These are phyloP conservation scores for Oryza longistaminata DNA, from an alignment of 176 grass and related monocot genomes.

Conservation along the genomic window DNA sequence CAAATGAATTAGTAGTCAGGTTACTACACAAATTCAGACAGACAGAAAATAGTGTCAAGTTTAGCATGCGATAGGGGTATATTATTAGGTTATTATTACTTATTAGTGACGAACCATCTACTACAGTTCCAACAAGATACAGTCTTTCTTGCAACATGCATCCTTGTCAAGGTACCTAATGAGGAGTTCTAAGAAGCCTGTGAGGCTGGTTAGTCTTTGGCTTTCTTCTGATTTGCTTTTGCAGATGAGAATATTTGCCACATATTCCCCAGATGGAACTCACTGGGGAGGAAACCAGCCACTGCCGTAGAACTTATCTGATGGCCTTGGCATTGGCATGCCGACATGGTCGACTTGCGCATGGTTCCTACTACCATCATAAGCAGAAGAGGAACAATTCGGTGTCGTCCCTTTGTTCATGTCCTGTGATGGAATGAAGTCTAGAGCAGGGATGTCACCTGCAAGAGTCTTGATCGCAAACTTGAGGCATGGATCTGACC, in stretches of 20 bases:
- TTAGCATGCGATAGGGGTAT: conserved; percentile 8
- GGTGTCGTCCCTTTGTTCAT: conserved; percentile 28
- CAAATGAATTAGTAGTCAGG: conserved; percentile 27
- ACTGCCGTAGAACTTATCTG: conserved; percentile 43
- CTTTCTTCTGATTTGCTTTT: neutral
- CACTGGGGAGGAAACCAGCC: conserved; percentile 55
- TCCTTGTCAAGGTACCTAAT: conserved; percentile 37
- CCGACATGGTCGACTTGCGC: conserved; percentile 25
- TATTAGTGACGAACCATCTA: conserved; percentile 25
- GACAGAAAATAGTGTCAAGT: conserved; percentile 24
- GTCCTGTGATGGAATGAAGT: conserved; percentile 49
- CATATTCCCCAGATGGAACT: neutral
- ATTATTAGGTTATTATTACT: neutral
- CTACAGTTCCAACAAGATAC: conserved; percentile 36
- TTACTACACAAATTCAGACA: conserved; percentile 33
- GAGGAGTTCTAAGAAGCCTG: neutral
- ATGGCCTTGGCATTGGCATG: conserved; percentile 35
- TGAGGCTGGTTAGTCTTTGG: neutral
- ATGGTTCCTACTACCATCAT: conserved; percentile 40
- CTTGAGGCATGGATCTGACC: conserved; percentile 73
- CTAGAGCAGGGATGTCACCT: conserved; percentile 56
- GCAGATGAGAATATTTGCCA: neutral
- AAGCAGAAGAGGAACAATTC: conserved; percentile 41
- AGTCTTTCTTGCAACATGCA: conserved; percentile 41
- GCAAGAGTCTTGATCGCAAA: conserved; percentile 73